A percentile compares a stretch with the other conserved stretches of the same genome.
These are phyloP conservation scores for Phragmites australis DNA, from an alignment of 176 grass and related monocot genomes.

Conservation along the genomic window DNA sequence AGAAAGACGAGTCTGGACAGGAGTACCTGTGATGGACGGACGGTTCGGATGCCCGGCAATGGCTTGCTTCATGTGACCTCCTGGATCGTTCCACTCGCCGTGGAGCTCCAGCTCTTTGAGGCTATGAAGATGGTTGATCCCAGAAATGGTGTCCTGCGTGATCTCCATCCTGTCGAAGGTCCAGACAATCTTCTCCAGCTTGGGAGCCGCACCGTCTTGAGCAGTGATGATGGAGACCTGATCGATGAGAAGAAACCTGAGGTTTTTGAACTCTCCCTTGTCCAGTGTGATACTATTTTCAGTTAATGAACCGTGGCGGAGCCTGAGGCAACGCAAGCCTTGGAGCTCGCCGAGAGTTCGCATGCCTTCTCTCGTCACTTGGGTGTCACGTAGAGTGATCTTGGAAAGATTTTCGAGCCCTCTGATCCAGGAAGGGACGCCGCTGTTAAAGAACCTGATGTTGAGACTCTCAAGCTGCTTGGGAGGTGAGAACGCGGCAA, in stretches of 20 bases:
- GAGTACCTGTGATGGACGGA: too few species aligned
- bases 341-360: background rate
- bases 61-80: background rate
- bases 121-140: background rate
- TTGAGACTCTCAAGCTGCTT: background rate
- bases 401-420: background rate
- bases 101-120: background rate
- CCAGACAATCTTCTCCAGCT: background rate
- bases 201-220: background rate
- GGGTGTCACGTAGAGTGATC: background rate
- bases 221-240: background rate
- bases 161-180: too few species aligned
- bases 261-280: background rate
- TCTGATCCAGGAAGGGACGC: too few species aligned
- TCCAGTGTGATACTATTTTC: background rate
- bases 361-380: background rate
- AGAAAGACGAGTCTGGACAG: too few species aligned
- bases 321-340: background rate
- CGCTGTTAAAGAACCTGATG: background rate
- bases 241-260: background rate
- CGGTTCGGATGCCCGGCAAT: background rate
- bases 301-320: background rate
- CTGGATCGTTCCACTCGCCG: background rate
- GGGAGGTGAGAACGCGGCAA: too few species aligned
- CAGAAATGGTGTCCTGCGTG: background rate